phyloP scores from a whole-genome alignment of 331 rosid genomes.

The Rosa hybrid region DNA sequence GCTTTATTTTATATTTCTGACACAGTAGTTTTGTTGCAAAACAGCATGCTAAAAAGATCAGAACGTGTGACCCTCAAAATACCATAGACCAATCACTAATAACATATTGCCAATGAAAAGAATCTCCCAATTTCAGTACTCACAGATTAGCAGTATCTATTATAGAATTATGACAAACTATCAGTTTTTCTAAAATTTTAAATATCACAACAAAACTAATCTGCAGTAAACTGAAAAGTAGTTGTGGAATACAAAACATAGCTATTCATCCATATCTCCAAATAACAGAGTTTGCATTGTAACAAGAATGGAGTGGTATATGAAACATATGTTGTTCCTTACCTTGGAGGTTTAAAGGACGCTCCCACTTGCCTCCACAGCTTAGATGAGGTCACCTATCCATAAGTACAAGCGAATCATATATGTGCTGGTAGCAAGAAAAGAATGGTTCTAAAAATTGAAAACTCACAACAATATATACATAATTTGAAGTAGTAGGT shows the following conservation, averaged over 20 bases:
- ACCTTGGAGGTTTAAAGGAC: slow-evolving; percentile 98
- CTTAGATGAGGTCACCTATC: slow-evolving; percentile 92
- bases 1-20: not conserved
- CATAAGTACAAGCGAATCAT: slow-evolving; percentile 31
- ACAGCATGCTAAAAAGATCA: not conserved
- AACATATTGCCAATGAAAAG: not conserved
- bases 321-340: slow-evolving; percentile 32
- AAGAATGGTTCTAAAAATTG: slow-evolving; percentile 21
- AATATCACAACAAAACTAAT: not conserved
- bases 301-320: not conserved
- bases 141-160: not conserved
- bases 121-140: slow-evolving; percentile 5
- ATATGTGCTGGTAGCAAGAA: slow-evolving; percentile 22
- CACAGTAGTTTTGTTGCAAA: not conserved
- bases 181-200: not conserved
- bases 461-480: slow-evolving; percentile 1
- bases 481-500: not conserved
- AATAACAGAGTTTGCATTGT: not conserved
- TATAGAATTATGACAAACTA: not conserved
- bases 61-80: not conserved
- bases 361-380: slow-evolving; percentile 99
- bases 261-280: not conserved
- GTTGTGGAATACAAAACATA: not conserved
- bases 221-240: slow-evolving; percentile 3
- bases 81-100: slow-evolving; percentile 8